Evolutionary conservation across 139 green algal genomes (phyloP), one percentile per base, ranked within the genome.

Genomic region (Limnomonas spitsbergensis): DNA sequence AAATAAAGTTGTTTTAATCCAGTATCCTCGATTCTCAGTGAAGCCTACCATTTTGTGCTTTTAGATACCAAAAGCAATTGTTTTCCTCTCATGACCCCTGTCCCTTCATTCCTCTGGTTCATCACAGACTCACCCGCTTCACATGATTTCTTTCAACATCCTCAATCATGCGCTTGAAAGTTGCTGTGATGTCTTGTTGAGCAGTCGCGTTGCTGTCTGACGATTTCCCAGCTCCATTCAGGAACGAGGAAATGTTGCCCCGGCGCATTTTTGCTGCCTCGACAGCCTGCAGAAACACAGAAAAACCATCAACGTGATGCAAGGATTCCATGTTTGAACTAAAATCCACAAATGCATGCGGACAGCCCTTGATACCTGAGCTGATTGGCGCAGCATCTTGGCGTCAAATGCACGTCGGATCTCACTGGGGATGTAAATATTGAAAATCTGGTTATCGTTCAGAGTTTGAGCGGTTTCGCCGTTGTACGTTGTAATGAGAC

Each of bases 61-160:
- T 70, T 32, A 38, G 14, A 70, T n/a, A n/a, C n/a, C n/a, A n/a
- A 7, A 70, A 24, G 4, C 9, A 4, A 24, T 35, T 35, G 56
- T 70, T 24, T 20, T 24, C 9, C 29, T 24, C 56, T 70, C 7
- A 37, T n/a, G n/a, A n/a, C n/a, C n/a, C n/a, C n/a, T n/a, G n/a
- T 24, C 56, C 29, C 7, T 70, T 7, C 14, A 70, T 61, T 14
- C 14, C 20, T 61, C 47, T 29, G 14, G 47, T 61, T 61, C 47
- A 61, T 20, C 47, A 61, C 14, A n/a, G 0, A 52, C 85, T 0
- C 39, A 83, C 85, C 85, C 87, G 78, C 52, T 76, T 87, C 14
- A 66, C 80, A 52, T 85, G 47, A 79, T 91, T 91, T 14, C 81
- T 66, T 77, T 91, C 83, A 77, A 89, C 85, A n/a, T 91, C 85